phyloP scores from a whole-genome alignment of 2,329 filamentous ascomycete species.

The Corinectria fuckeliana region DNA sequence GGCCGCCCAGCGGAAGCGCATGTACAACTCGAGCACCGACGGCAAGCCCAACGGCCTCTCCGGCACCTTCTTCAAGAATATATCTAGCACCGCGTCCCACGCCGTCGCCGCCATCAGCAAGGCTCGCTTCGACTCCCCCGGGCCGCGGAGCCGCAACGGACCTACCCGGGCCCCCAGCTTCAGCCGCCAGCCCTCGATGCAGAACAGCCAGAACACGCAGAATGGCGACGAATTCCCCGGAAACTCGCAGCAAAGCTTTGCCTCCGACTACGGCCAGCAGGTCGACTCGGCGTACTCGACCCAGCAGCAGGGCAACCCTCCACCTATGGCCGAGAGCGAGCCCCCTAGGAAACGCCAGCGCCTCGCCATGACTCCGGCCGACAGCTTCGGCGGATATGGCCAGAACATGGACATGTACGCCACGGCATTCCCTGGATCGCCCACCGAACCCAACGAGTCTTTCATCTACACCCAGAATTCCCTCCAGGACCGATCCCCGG shows the following conservation, averaged over 20 bases:
- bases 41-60: slow-evolving; percentile 70
- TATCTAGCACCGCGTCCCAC: slow-evolving; percentile 89
- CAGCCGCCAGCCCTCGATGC: slow-evolving; percentile 73
- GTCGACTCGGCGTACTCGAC: slow-evolving; percentile 75
- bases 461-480: slow-evolving; percentile 69
- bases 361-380: slow-evolving; percentile 60
- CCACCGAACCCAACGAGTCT: slow-evolving; percentile 81
- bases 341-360: slow-evolving; percentile 83
- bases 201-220: slow-evolving; percentile 51
- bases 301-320: slow-evolving; percentile 54
- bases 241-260: slow-evolving; percentile 84
- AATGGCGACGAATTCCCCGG: slow-evolving; percentile 69
- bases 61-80: slow-evolving; percentile 96
- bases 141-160: slow-evolving; percentile 69
- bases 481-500: slow-evolving; percentile 49
- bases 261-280: slow-evolving; percentile 76
- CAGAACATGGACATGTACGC: slow-evolving; percentile 55
- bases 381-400: slow-evolving; percentile 63
- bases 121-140: slow-evolving; percentile 89
- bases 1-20: slow-evolving; percentile 90
- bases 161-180: slow-evolving; percentile 72
- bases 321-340: slow-evolving; percentile 60
- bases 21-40: slow-evolving; percentile 77
- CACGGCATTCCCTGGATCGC: slow-evolving; percentile 68
- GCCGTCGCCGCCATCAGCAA: slow-evolving; percentile 97